phyloP scores from a whole-genome alignment of 495 filamentous ascomycete genomes.

The Penicillium chermesinum region DNA sequence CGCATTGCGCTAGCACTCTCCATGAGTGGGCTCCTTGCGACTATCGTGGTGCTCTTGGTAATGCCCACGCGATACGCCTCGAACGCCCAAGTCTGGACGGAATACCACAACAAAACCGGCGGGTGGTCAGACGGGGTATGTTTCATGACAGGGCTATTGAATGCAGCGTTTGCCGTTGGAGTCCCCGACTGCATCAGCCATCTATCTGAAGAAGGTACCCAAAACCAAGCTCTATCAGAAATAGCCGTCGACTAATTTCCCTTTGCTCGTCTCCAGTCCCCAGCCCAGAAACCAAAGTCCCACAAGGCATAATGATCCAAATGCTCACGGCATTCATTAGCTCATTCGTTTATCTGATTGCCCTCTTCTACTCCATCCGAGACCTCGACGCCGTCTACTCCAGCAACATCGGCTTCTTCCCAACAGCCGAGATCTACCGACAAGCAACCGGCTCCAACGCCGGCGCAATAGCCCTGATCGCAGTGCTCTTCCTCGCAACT shows the following conservation, averaged over 20 bases:
- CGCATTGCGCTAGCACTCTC: conserved; percentile 58
- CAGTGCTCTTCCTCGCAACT: conserved; percentile 47
- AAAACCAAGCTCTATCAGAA: neutral
- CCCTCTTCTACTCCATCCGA: conserved; percentile 59
- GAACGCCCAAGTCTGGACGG: conserved; percentile 54
- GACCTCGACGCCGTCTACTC: conserved; percentile 54
- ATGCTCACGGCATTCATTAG: conserved; percentile 55
- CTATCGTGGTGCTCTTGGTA: conserved; percentile 63
- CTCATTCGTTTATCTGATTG: conserved; percentile 25
- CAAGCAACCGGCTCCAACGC: conserved; percentile 61
- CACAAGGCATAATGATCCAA: conserved; percentile 51
- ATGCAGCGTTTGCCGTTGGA: conserved; percentile 72
- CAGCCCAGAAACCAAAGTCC: conserved; percentile 22
- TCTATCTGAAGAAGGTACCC: conserved; percentile 60
- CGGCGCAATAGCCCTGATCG: conserved; percentile 58
- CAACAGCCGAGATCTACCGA: conserved; percentile 65
- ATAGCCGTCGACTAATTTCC: neutral
- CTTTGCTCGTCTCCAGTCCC: conserved; percentile 10
- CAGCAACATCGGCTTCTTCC: conserved; percentile 53
- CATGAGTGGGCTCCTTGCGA: conserved; percentile 57
- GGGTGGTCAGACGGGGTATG: conserved; percentile 61
- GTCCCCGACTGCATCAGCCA: conserved; percentile 68
- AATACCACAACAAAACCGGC: conserved; percentile 59
- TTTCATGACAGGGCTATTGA: conserved; percentile 68
- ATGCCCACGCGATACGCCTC: conserved; percentile 61